These are phyloP conservation scores for Cyclanthera cordifolia DNA, from an alignment of 306 rosid genomes.

Conservation along the genomic window DNA sequence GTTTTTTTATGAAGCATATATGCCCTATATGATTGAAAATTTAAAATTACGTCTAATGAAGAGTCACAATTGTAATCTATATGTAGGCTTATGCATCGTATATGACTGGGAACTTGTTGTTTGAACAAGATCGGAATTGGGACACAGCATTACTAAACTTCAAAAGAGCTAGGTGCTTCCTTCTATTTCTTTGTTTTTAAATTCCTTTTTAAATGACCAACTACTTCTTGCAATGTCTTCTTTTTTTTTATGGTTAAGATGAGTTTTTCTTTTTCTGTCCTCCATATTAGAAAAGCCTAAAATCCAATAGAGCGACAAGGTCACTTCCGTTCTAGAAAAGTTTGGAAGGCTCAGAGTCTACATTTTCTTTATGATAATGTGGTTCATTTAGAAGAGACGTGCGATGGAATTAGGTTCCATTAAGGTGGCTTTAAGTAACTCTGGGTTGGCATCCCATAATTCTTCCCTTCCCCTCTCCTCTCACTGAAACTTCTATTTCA, in stretches of 20 bases:
- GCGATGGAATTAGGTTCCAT: neutral
- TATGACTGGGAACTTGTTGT: slow-evolving; percentile 88
- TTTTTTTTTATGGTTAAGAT: neutral
- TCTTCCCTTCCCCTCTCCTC: neutral
- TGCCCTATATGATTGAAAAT: neutral
- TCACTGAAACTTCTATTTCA: neutral
- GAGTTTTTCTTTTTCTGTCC: neutral
- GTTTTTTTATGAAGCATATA: neutral
- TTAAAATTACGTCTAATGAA: neutral
- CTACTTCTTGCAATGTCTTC: neutral
- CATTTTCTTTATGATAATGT: neutral
- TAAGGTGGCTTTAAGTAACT: neutral
- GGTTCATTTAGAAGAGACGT: neutral
- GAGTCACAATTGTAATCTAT: neutral
- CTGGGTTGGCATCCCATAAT: neutral
- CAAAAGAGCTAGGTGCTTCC: slow-evolving; percentile 85
- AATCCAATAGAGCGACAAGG: neutral
- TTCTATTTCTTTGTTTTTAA: neutral
- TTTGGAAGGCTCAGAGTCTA: neutral
- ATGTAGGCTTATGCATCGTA: slow-evolving; percentile 86
- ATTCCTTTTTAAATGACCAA: neutral
- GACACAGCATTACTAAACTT: slow-evolving; percentile 75
- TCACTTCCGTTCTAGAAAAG: neutral
- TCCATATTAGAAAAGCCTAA: neutral
- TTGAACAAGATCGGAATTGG: slow-evolving; percentile 95